Evolutionary conservation across 371 early-diverging fungal genomes (phyloP), one percentile per base, ranked within the genome.

Genomic region (Actinomortierella ambigua): DNA sequence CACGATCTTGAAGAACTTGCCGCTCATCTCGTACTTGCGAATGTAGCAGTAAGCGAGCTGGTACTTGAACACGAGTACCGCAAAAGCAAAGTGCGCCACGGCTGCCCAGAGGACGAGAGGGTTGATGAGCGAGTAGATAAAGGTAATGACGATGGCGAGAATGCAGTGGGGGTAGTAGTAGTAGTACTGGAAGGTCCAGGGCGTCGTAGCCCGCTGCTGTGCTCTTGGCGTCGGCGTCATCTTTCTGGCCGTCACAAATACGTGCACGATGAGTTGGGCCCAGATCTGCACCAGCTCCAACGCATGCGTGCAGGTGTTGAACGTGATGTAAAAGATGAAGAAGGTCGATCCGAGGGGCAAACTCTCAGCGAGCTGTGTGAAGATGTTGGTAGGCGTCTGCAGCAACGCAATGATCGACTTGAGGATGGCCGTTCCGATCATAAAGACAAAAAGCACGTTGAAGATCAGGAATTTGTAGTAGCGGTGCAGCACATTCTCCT

Each of bases 361-460:
- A 50, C 57, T 67, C 24, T 48, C 48, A 3, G 75, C 75, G n/a
- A 73, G 57, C 3, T 67, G 44, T 0, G 53, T 57, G 41, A 73
- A 73, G 18, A 73, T 63, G 54, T 73, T 73, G 24, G 75, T 73
- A 2, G 64, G 67, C 34, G 60, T 50, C 22, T 66, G 67, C 29
- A 73, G 60, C 5, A 92, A 83, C 11, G 91, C 84, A 23, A 85
- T 79, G 41, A 94, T 70, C n/a, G 91, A 83, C 43, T 88, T 82
- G 77, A 93, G 89, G 44, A 95, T 69, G 0, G 94, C 90, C 18
- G 86, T 85, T n/a, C 94, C 91, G 6, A 95, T 81, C 27, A 91
- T 88, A 71, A 94, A 92, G 14, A 95, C 87, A 59, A 98, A 81
- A n/a, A 98, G 77, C 1, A 96, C 88, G 75, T 95, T 98, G 80